Evolutionary conservation across 139 green algal species (phyloP), one percentile per base, ranked within the genome.

Genomic region (Astrephomene gubernaculifera): DNA sequence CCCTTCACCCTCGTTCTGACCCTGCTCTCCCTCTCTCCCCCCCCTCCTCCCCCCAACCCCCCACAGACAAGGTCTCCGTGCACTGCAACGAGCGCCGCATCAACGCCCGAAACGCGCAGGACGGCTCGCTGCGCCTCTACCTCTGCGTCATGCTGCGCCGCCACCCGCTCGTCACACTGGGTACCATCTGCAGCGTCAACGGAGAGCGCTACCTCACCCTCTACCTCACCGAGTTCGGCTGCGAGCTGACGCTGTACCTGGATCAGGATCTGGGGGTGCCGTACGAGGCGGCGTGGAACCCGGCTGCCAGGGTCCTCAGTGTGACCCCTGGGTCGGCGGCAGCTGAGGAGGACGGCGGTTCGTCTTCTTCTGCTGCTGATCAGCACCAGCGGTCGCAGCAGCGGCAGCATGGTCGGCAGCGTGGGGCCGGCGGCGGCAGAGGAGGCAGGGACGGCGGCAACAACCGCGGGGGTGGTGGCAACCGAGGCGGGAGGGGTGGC

Each of bases 1-100:
- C 65, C 65, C 4, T 9, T 10, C 65, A 31, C 35, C 65, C 35
- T 4, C 29, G 9, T 35, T 27, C 35, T 57, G 49, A 57, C 49
- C 49, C 21, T 41, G 7, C 12, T 9, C 63, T 71, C 8, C 25
- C n/a, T 31, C n/a, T 12, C 31, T 9, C 39, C 63, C 63, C n/a
- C 63, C n/a, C 41, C 10, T 41, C 63, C n/a, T 41, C 8, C 63
- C 63, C 8, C 14, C 60, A 25, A 57, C 49, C 10, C 9, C 9
- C 70, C 33, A 24, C 85, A 89, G 80, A 44, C 8, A 73, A 79
- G 21, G 85, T 97, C 22, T 90, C 95, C 4, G 61, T 89, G 10
- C 94, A 98, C 83, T 95, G 92, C 89, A 99, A 99, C 79, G 91
- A 97, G 36, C 67, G 74, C 41, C 85, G 85, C 8, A 81, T 92